phyloP scores from a whole-genome alignment of 345 rosid genomes.

The Heritiera littoralis region DNA sequence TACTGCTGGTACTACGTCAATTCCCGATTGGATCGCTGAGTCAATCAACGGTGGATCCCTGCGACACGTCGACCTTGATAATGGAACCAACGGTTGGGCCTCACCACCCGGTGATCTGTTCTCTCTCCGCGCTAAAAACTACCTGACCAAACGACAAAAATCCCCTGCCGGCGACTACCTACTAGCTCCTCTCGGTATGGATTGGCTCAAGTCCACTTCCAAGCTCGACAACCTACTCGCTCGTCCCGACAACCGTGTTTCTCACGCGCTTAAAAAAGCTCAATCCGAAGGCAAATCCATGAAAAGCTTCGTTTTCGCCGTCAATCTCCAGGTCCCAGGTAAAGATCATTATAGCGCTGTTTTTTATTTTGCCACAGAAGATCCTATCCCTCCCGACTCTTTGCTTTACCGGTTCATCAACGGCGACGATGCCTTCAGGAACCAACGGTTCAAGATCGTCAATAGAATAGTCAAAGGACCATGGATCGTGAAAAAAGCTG shows the following conservation, averaged over 20 bases:
- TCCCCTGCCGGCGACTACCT: conserved; percentile 71
- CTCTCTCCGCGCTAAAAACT: conserved; percentile 64
- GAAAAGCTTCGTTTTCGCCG: conserved; percentile 75
- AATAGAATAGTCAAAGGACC: conserved; percentile 92
- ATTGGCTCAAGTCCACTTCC: conserved; percentile 70
- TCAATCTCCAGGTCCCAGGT: conserved; percentile 87
- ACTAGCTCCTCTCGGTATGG: conserved; percentile 84
- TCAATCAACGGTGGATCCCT: conserved; percentile 74
- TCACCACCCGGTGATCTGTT: conserved; percentile 86
- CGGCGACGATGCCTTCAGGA: conserved; percentile 74
- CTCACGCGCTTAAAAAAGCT: conserved; percentile 55
- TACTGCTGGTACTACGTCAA: background rate
- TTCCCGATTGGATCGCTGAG: conserved; percentile 65
- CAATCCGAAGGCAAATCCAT: conserved; percentile 61
- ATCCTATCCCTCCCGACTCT: conserved; percentile 62
- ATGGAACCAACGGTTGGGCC: conserved; percentile 87
- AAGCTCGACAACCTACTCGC: conserved; percentile 75
- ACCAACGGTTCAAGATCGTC: conserved; percentile 88
- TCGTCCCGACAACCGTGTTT: conserved; percentile 79
- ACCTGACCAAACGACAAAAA: conserved; percentile 58
- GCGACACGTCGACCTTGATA: conserved; percentile 67
- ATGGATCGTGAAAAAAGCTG: conserved; percentile 79
- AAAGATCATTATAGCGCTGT: conserved; percentile 85
- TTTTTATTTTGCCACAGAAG: conserved; percentile 81
- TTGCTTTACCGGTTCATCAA: conserved; percentile 70